Percentiles rank a stretch among this genome's conserved stretches.
Conservation (phyloP, 2,329 filamentous ascomycete genomes). For the Boeremia exigua region DNA sequence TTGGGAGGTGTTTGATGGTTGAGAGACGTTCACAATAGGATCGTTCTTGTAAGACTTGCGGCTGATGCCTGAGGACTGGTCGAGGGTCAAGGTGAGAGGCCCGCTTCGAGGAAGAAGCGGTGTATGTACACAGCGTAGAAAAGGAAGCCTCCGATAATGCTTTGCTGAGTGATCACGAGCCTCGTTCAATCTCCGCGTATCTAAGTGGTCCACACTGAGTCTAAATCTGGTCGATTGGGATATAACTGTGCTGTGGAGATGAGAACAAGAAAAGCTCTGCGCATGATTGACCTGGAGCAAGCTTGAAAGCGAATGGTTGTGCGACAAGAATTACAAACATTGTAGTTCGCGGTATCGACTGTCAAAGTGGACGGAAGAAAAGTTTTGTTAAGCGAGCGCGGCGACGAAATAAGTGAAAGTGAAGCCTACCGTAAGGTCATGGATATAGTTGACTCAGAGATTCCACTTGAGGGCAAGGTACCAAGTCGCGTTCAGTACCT, state of each 20-base stretch:
- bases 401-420: neutral
- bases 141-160: neutral
- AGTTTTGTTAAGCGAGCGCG: neutral
- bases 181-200: neutral
- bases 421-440: too few relatives aligned
- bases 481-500: too few relatives aligned
- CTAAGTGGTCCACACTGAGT: neutral
- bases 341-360: neutral
- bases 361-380: neutral
- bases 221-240: neutral
- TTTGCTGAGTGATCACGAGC: neutral
- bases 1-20: neutral
- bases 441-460: too few relatives aligned
- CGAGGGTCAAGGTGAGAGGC: slow-evolving; percentile 7
- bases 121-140: neutral
- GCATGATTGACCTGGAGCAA: neutral
- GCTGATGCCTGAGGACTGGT: slow-evolving; percentile 9
- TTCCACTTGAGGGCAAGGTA: too few relatives aligned
- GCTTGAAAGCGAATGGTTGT: neutral
- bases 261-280: neutral
- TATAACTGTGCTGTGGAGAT: neutral
- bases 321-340: neutral
- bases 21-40: neutral
- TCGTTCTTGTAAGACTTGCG: neutral
- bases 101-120: slow-evolving; percentile 1